phyloP scores from a whole-genome alignment of 441 rosid species.

The Geranium incanum region DNA sequence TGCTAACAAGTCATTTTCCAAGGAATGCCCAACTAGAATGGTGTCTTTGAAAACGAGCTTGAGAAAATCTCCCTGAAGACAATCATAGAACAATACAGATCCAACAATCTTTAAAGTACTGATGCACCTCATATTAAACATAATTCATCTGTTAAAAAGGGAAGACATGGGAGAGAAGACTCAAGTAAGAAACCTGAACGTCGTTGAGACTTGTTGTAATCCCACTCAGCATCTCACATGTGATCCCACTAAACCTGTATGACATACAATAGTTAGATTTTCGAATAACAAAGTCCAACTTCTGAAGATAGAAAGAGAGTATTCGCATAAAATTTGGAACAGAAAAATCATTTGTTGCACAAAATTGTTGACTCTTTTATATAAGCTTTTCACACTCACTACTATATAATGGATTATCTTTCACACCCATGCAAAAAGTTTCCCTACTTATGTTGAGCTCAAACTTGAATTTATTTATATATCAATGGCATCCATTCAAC shows the following conservation, averaged over 20 bases:
- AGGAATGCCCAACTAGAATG: conserved; percentile 81
- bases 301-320: background rate
- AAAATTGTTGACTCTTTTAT: background rate
- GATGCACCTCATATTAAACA: background rate
- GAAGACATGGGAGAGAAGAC: background rate
- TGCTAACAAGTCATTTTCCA: conserved; percentile 87
- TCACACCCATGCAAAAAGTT: too few species aligned
- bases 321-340: background rate
- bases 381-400: background rate
- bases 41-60: conserved; percentile 79
- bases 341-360: background rate
- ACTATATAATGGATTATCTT: background rate
- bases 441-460: too few species aligned
- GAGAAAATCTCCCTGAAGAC: conserved; percentile 68
- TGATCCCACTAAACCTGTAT: conserved; percentile 91
- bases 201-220: conserved; percentile 76
- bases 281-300: background rate
- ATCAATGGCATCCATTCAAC: too few species aligned
- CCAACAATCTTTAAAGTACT: conserved; percentile 1
- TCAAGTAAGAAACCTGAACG: conserved; percentile 45
- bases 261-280: conserved; percentile 13
- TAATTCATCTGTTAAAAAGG: conserved; percentile 9
- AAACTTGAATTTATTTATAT: too few species aligned
- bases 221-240: conserved; percentile 64
- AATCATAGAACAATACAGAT: conserved; percentile 14